Evolutionary conservation across 2,329 filamentous ascomycete genomes (phyloP).

Genomic region (Sclerotinia subarctica): DNA sequence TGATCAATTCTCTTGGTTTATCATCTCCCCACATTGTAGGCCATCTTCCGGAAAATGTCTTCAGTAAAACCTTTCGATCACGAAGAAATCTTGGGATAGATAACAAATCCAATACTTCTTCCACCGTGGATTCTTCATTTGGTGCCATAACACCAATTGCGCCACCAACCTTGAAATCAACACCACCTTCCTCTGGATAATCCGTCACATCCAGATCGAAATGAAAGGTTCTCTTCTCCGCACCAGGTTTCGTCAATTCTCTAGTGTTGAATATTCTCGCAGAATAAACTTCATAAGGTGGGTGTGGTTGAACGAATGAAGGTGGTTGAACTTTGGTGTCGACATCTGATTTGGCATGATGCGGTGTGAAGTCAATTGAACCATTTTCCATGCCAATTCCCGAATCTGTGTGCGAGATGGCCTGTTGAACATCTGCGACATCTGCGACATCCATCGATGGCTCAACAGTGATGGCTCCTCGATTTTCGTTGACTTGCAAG

Average conservation of each 20-base stretch:
- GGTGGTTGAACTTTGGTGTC: conserved; percentile 71
- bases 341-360: conserved; percentile 36
- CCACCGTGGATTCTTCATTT: conserved; percentile 73
- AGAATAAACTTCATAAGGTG: conserved; percentile 86
- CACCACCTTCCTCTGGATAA: conserved; percentile 78
- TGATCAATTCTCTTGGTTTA: conserved; percentile 76
- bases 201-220: conserved; percentile 96
- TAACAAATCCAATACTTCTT: conserved; percentile 79
- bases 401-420: conserved; percentile 48
- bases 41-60: conserved; percentile 81
- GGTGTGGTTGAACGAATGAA: conserved; percentile 88
- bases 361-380: conserved; percentile 38
- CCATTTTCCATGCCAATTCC: conserved; percentile 41
- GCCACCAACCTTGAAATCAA: conserved; percentile 95
- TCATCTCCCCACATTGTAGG: conserved; percentile 98
- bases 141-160: conserved; percentile 91
- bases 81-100: conserved; percentile 77
- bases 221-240: conserved; percentile 95
- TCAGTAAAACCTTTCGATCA: conserved; percentile 76
- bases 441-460: conserved; percentile 25
- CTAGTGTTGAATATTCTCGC: conserved; percentile 82
- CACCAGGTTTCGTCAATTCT: conserved; percentile 81
- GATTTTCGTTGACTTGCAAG: background rate
- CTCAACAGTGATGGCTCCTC: conserved; percentile 4
- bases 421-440: background rate